Base-by-base conservation (phyloP, 164 flowering plant genomes). In the Chimonanthus salicifolius region DNA sequence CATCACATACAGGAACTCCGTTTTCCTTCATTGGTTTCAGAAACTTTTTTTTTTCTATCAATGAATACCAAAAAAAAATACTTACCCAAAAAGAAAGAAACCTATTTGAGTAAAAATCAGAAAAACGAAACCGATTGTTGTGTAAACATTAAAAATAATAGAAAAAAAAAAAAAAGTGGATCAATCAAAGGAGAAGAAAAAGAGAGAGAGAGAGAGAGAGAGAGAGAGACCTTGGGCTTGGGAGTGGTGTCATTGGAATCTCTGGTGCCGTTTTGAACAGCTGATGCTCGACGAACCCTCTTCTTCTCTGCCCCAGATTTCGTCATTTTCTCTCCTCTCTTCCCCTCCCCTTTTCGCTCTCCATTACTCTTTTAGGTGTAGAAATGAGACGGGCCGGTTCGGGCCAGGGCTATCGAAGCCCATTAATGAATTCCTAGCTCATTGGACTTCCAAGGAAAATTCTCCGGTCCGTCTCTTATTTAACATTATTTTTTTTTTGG, bases 291-390 rank as follows among this genome's bases (percentile, higher is more conserved):
- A 7, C 86, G 87, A 46, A 81, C 80, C 79, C 84, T 85, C 82
- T 88, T 89, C 78, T 89, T 89, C 62, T 89, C 89, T 64, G 85
- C 88, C 45, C 86, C 87, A 2, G 90, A 71, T 80, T 86, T 89
- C 89, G 83, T 89, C 89, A 86, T 87, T 67, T 77, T 74, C 74
- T 69, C 16, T 46, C 65, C 73, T 62, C 72, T 64, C 73, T 70
- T 74, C 73, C 70, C 0, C 58, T 48, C 54, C 0, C 70, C n/a
- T 49, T n/a, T 64, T 16, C 49, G 58, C 72, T 58, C 33, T 58
- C 13, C 44, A 3, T 68, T 11, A 15, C 70, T 68, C 58, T 21
- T 2, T 7, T 21, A 33, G 33, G 33, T 33, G 33, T 33, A 33
- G 33, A 33, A 33, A 33, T 33, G 33, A 33, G 33, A 33, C 33